Conservation (phyloP, 139 green algal genomes). For the Chlorella ohadii region DNA sequence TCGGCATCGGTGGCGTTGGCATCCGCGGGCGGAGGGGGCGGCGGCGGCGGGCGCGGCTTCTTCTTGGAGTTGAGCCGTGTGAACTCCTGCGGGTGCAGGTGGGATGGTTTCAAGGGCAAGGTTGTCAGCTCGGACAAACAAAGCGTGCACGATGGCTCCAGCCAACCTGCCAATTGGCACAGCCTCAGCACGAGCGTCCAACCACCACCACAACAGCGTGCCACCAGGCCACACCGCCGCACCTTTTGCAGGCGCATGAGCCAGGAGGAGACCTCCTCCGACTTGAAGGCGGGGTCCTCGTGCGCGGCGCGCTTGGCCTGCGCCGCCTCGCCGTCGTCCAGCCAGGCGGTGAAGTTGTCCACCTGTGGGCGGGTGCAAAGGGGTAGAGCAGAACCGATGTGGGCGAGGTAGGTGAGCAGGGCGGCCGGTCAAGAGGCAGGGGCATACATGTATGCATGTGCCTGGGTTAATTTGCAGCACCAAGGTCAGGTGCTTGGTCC, state of each 20-base stretch:
- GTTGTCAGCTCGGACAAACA: not conserved
- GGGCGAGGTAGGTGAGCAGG: too few species aligned
- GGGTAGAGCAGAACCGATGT: too few species aligned
- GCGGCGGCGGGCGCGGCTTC: slow-evolving; percentile 65
- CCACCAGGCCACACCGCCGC: not conserved
- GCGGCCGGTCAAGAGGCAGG: too few species aligned
- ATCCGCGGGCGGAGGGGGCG: slow-evolving; percentile 3
- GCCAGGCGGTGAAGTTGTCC: slow-evolving; percentile 67
- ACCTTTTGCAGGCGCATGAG: slow-evolving; percentile 53
- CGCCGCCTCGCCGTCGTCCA: slow-evolving; percentile 62
- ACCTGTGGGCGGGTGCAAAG: slow-evolving; percentile 47
- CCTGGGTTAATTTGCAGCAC: too few species aligned
- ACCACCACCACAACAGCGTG: not conserved
- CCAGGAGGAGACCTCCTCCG: slow-evolving; percentile 45
- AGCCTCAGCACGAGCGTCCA: not conserved
- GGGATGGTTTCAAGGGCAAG: not conserved
- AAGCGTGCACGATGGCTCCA: not conserved
- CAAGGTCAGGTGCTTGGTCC: too few species aligned
- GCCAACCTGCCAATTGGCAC: not conserved
- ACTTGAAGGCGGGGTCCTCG: slow-evolving; percentile 72
- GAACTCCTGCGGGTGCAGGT: slow-evolving; percentile 36
- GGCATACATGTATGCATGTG: too few species aligned
- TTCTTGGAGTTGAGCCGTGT: slow-evolving; percentile 73
- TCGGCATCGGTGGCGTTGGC: not conserved
- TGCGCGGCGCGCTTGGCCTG: slow-evolving; percentile 69